phyloP scores from a whole-genome alignment of 768 basidiomycete species.

The Hericium rajendrae region DNA sequence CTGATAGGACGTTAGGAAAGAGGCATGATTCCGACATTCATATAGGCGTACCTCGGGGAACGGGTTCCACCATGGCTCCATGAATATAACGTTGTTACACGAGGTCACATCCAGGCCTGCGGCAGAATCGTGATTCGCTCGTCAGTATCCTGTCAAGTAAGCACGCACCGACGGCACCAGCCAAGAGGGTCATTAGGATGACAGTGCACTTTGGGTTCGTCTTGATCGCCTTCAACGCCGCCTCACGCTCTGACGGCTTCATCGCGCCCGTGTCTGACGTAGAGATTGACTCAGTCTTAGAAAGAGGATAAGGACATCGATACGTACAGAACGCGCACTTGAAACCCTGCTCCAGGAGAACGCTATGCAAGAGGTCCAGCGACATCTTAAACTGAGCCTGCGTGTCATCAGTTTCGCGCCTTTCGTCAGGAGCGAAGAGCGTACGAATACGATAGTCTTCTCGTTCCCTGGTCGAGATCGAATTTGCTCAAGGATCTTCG shows the following conservation, averaged over 20 bases:
- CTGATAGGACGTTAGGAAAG: not conserved
- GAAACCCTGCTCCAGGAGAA: not conserved
- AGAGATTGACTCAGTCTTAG: not conserved
- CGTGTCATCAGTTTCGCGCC: not conserved
- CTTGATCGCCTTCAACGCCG: not conserved
- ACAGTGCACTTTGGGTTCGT: conserved; percentile 1
- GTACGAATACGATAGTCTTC: conserved; percentile 6
- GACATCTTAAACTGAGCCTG: conserved; percentile 2
- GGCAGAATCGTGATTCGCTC: not conserved
- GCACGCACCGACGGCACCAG: conserved; percentile 2
- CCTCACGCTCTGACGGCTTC: not conserved
- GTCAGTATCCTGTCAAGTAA: not conserved
- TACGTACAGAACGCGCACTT: not conserved
- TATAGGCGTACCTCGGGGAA: conserved; percentile 7
- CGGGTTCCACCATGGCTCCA: conserved; percentile 15
- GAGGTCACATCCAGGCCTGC: conserved; percentile 10
- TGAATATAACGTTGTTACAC: conserved; percentile 9
- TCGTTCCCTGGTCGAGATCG: not conserved
- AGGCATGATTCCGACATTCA: not conserved
- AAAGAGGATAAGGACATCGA: not conserved
- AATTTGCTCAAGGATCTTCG: not conserved
- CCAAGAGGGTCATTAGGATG: conserved; percentile 6
- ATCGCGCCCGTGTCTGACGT: conserved; percentile 4
- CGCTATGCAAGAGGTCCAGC: not conserved
- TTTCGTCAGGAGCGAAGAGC: not conserved